Evolutionary conservation across 768 basidiomycete genomes (phyloP), one percentile per base, ranked within the genome.

Genomic region (Hemileccinum rubropunctum): DNA sequence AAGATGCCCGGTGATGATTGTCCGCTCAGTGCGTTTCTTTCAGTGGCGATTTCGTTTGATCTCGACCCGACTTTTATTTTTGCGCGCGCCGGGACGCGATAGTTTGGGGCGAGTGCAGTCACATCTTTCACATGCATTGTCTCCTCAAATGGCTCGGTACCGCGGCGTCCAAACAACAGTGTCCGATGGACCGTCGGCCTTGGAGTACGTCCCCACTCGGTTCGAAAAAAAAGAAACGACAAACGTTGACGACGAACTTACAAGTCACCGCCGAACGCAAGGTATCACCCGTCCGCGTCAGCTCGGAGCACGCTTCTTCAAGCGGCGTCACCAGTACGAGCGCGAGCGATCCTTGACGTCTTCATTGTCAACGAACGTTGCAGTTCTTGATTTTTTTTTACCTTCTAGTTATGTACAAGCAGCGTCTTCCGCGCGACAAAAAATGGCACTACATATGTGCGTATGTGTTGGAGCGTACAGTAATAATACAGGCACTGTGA

Each of bases 101-200:
- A 98, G 95, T 98, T 47, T 98, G 94, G 91, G 97, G 97, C 30
- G 86, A 97, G 71, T 99, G 95, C 64, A 91, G 84, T 6, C 97
- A 98, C 66, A 84, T 97, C 50, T 99, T 98, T 63, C 97, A 99
- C 66, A 94, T 98, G 91, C 95, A 99, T 67, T 98, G 95, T 70
- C 72, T 99, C 12, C 77, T 95, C 56, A 97, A 98, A 68, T 99
- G 97, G 97, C 82, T 98, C 52, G 85, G 85, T 4, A 95, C 94
- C 0, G 73, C 82, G 5, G 83, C 89, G 13, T 94, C 90, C 32
- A 98, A 98, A 67, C 86, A 88, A 58, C 92, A 95, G 58, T 99
- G 97, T 75, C 97, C 97, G n/a, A 95, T 99, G 92, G 95, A 98
- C 64, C 77, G 97, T 27, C 74, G 92, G 59, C 75, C 85, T 3